These are phyloP conservation scores for Gaultheria prostrata DNA, from an alignment of 148 eudicot species.

Conservation along the genomic window DNA sequence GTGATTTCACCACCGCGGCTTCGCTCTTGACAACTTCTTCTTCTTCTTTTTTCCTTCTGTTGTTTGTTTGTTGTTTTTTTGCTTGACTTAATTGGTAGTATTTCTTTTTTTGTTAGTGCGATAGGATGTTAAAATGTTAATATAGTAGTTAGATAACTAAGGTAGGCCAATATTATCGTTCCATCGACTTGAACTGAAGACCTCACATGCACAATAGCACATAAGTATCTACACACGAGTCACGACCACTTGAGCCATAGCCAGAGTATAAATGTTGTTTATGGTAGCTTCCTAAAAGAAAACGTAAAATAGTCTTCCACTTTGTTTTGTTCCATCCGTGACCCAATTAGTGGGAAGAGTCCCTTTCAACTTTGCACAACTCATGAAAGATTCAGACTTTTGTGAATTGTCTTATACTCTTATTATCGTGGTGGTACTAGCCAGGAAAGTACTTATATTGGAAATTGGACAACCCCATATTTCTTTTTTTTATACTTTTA, in stretches of 20 bases:
- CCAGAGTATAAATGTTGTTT: too few species aligned
- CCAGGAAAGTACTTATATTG: not conserved
- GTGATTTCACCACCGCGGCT: not conserved
- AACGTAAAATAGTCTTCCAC: not conserved
- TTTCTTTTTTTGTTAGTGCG: too few species aligned
- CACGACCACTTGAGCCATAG: too few species aligned
- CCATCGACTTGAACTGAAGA: too few species aligned
- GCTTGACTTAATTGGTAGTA: too few species aligned
- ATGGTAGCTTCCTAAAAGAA: too few species aligned
- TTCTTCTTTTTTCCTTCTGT: not conserved
- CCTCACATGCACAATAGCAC: too few species aligned
- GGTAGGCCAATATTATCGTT: too few species aligned
- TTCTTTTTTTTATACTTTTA: not conserved
- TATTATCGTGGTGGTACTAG: not conserved
- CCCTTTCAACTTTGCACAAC: not conserved
- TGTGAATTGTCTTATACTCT: not conserved
- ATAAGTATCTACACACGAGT: too few species aligned
- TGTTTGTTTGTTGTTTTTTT: not conserved
- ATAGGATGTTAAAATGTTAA: too few species aligned
- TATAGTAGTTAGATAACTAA: too few species aligned
- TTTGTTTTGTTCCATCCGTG: not conserved
- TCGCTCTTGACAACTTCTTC: not conserved
- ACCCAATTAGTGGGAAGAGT: not conserved
- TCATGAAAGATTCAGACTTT: not conserved
- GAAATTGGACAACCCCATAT: not conserved